Evolutionary conservation across 106 monocot genomes (phyloP), one percentile per base, ranked within the genome.

Genomic region (Dioscorea zingiberensis): DNA sequence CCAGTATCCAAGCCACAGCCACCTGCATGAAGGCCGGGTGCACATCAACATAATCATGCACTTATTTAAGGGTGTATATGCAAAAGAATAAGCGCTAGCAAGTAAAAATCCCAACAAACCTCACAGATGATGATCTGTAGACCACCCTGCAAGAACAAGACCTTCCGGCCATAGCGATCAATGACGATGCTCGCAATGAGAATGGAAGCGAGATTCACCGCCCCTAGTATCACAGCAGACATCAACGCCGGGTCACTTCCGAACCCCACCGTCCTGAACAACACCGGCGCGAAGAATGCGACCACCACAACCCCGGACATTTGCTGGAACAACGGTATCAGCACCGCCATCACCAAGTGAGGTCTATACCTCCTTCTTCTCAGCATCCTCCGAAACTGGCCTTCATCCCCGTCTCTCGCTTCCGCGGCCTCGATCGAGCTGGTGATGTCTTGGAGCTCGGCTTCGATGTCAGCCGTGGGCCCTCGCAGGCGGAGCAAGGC

Each of bases 121-220:
- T 79, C 82, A 30, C 68, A 80, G 11, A 73, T 0, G 24, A 90
- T 45, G 81, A 86, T 80, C 49, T 77, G 46, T 25, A 38, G 4
- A 3, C 90, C 83, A 7, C 81, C 86, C 3, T 56, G n/a, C 17
- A 83, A 12, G 70, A 91, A 91, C n/a, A 86, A 58, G 8, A 55
- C 25, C 47, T 54, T 51, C 9, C 86, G 63, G 3, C 86, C 86
- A 8, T 46, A 54, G 17, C 66, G 30, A 68, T 84, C 84, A 7
- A 84, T 63, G 0, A 64, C 25, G 19, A 60, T 7, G 6, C 44
- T 51, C 1, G 80, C 53, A 12, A 69, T 29, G 5, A 69, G 22
- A 3, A 14, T 70, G 30, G 70, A 64, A 0, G 6, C 73, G 5
- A 62, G 48, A 27, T 48, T 77, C 16, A 80, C 72, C 0, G 62